Percentiles rank a stretch among this genome's conserved stretches.
Evolutionary conservation across 2,329 filamentous ascomycete species (phyloP).

Genomic region (Penicillium nordicum): DNA sequence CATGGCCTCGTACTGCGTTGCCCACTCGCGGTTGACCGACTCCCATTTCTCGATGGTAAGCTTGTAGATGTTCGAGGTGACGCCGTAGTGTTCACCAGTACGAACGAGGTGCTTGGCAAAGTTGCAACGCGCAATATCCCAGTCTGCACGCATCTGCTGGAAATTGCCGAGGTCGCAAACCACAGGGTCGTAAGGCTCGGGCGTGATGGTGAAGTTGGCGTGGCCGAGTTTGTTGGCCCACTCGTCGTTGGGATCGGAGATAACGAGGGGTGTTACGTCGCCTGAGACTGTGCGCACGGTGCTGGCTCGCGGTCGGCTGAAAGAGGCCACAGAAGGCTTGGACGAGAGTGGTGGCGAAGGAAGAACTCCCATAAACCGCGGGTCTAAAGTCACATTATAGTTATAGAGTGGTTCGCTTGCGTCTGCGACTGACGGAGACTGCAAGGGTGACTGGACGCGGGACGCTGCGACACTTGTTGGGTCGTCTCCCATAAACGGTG

Average conservation of each 20-base stretch:
- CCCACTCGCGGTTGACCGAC: conserved; percentile 73
- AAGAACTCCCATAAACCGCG: conserved; percentile 47
- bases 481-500: conserved; percentile 68
- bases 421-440: conserved; percentile 77
- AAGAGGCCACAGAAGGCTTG: conserved; percentile 73
- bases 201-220: conserved; percentile 86
- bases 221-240: conserved; percentile 87
- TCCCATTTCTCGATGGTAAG: conserved; percentile 88
- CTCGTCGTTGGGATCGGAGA: conserved; percentile 66
- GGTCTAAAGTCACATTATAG: conserved; percentile 47
- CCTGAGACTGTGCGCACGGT: conserved; percentile 43
- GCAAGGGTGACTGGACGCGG: conserved; percentile 72
- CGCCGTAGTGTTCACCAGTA: conserved; percentile 84
- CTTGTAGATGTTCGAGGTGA: conserved; percentile 82
- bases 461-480: conserved; percentile 49
- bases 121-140: conserved; percentile 78
- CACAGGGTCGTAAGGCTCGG: conserved; percentile 72
- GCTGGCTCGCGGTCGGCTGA: conserved; percentile 53
- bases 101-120: conserved; percentile 86
- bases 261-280: conserved; percentile 56
- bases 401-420: conserved; percentile 44
- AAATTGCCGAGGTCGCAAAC: conserved; percentile 58
- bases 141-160: conserved; percentile 68
- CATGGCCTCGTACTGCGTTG: conserved; percentile 63
- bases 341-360: conserved; percentile 73